Evolutionary conservation across 2,329 filamentous ascomycete species (phyloP).

Genomic region (Stagonosporopsis tanaceti): DNA sequence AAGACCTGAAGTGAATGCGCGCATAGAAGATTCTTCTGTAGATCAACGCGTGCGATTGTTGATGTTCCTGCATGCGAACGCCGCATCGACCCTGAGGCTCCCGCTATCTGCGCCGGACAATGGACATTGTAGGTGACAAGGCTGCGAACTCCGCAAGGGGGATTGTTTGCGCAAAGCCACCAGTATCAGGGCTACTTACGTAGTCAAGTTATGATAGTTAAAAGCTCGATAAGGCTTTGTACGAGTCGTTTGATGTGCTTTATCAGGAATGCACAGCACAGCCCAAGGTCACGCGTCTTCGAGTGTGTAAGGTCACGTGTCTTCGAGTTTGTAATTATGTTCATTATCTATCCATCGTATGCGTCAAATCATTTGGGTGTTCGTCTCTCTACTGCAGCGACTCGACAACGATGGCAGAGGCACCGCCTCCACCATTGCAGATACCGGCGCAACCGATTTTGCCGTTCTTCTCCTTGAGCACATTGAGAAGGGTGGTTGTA

Average conservation of each 20-base stretch:
- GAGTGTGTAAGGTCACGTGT: neutral
- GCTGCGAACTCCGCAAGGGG: slow-evolving; percentile 5
- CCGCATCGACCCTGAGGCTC: neutral
- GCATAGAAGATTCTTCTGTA: slow-evolving; percentile 5
- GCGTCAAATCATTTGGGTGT: slow-evolving; percentile 21
- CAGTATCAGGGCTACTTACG: neutral
- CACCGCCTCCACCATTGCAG: slow-evolving; percentile 97
- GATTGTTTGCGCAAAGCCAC: neutral
- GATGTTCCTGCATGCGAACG: slow-evolving; percentile 1
- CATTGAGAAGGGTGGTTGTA: slow-evolving; percentile 85
- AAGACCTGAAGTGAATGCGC: neutral
- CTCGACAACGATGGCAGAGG: slow-evolving; percentile 92
- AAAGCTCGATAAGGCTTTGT: neutral
- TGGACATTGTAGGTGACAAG: neutral
- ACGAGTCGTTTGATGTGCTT: neutral
- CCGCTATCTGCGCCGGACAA: neutral
- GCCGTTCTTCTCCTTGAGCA: slow-evolving; percentile 87
- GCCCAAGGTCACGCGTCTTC: neutral
- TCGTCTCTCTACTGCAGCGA: slow-evolving; percentile 44
- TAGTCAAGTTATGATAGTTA: neutral
- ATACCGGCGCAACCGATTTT: slow-evolving; percentile 95
- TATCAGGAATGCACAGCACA: neutral
- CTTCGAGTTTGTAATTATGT: slow-evolving; percentile 14
- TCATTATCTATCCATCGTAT: slow-evolving; percentile 16
- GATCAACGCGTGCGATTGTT: neutral